Percentiles rank a stretch among this genome's conserved stretches.
phyloP scores from a whole-genome alignment of 257 asterid genomes.

The Rhazya stricta region DNA sequence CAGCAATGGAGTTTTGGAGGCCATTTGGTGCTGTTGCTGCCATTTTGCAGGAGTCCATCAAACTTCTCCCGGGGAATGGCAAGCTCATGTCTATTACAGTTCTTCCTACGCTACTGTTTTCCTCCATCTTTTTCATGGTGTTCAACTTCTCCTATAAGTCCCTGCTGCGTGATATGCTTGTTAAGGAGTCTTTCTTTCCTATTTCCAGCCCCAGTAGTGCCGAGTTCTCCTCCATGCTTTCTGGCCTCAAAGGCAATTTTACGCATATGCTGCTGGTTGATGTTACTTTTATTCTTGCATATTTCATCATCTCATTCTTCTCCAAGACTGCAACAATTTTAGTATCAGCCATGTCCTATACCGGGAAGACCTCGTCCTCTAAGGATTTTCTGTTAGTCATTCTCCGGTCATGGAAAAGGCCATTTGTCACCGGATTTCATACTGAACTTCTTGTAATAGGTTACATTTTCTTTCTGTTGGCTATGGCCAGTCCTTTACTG shows the following conservation, averaged over 20 bases:
- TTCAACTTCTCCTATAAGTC: not conserved
- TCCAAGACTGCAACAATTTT: conserved; percentile 27
- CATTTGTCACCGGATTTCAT: conserved; percentile 19
- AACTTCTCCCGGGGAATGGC: conserved; percentile 35
- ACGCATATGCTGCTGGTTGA: conserved; percentile 13
- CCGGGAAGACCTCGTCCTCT: conserved; percentile 9
- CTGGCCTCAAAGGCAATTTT: conserved; percentile 13
- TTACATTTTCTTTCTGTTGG: conserved; percentile 17
- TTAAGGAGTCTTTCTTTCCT: conserved; percentile 12
- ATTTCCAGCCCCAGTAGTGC: conserved; percentile 14
- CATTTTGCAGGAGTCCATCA: conserved; percentile 28
- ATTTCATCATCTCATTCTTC: conserved; percentile 27
- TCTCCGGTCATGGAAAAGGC: conserved; percentile 27
- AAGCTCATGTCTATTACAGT: conserved; percentile 23
- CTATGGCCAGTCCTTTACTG: not conserved
- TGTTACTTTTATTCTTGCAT: conserved; percentile 20
- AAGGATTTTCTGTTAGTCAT: conserved; percentile 26
- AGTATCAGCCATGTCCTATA: conserved; percentile 31
- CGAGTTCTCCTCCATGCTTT: conserved; percentile 1
- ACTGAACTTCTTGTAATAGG: conserved; percentile 22
- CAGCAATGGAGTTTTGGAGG: not conserved
- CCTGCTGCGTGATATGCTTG: not conserved
- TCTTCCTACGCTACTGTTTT: not conserved
- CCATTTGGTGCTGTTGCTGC: conserved; percentile 10
- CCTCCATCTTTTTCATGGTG: not conserved